These are phyloP conservation scores for Inga laurina DNA, from an alignment of 306 rosid genomes.

Conservation along the genomic window DNA sequence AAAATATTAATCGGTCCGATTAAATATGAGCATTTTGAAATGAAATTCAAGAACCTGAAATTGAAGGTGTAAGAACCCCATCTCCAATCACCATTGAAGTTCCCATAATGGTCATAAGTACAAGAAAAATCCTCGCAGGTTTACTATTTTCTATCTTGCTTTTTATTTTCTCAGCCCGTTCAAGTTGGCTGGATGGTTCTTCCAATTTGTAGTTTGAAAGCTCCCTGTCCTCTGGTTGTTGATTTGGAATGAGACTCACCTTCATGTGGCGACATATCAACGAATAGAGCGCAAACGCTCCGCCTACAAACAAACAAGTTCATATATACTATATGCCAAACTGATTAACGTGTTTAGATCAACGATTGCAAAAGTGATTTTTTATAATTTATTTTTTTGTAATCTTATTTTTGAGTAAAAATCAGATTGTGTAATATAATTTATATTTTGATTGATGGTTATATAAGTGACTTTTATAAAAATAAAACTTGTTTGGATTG, in stretches of 20 bases:
- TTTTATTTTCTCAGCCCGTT: slow-evolving; percentile 47
- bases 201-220: slow-evolving; percentile 60
- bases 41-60: slow-evolving; percentile 51
- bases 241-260: slow-evolving; percentile 64
- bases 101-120: slow-evolving; percentile 58
- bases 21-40: too few species aligned
- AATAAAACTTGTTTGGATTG: too few species aligned
- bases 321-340: not conserved
- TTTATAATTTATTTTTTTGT: too few species aligned
- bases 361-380: too few species aligned
- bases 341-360: too few species aligned
- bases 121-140: slow-evolving; percentile 38
- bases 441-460: too few species aligned
- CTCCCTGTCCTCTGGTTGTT: slow-evolving; percentile 72
- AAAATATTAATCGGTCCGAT: too few species aligned
- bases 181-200: slow-evolving; percentile 42
- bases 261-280: slow-evolving; percentile 56
- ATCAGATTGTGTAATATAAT: too few species aligned
- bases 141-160: slow-evolving; percentile 48
- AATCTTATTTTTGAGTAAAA: too few species aligned
- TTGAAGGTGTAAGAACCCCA: slow-evolving; percentile 81
- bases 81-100: slow-evolving; percentile 88
- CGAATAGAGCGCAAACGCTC: slow-evolving; percentile 76
- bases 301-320: slow-evolving; percentile 46
- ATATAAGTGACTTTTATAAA: too few species aligned